These are phyloP conservation scores for Solanum dulcamara DNA, from an alignment of 257 asterid genomes.

Conservation along the genomic window DNA sequence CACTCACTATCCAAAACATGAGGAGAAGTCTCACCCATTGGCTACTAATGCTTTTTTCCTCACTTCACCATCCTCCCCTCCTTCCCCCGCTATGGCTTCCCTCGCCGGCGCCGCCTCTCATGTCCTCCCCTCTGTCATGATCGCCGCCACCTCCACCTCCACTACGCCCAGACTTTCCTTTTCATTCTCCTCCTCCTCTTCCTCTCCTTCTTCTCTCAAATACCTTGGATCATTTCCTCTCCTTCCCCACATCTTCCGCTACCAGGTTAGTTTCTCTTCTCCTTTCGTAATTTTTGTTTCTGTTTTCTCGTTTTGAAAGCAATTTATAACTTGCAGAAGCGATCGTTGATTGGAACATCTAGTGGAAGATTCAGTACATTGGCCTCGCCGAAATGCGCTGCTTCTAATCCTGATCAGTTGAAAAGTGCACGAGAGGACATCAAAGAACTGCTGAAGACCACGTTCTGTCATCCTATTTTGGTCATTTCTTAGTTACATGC, in stretches of 20 bases:
- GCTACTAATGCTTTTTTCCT: too few species aligned
- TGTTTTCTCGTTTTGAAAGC: neutral
- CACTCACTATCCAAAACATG: neutral
- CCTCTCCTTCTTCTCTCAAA: conserved; percentile 22
- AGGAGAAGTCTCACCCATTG: neutral
- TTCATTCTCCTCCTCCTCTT: neutral
- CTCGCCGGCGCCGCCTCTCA: conserved; percentile 39
- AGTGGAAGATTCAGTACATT: conserved; percentile 39
- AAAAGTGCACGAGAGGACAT: conserved; percentile 87
- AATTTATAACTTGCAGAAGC: conserved; percentile 21
- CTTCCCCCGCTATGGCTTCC: conserved; percentile 24
- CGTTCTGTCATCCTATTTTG: conserved; percentile 66
- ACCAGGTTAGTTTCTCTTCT: conserved; percentile 27
- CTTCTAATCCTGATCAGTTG: conserved; percentile 67
- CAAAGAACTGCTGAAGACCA: conserved; percentile 52
- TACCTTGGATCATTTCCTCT: conserved; percentile 50
- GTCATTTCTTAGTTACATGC: neutral
- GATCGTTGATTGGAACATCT: conserved; percentile 18
- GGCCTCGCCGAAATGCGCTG: conserved; percentile 62
- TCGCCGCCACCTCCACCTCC: conserved; percentile 15
- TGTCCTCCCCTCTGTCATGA: conserved; percentile 30
- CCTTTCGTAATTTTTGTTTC: neutral
- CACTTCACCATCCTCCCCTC: neutral
- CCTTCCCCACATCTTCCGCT: conserved; percentile 36
- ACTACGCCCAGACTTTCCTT: neutral